Conservation (phyloP, 225 moss, liverwort and hornwort genomes). For the Takakia lepidozioides region DNA sequence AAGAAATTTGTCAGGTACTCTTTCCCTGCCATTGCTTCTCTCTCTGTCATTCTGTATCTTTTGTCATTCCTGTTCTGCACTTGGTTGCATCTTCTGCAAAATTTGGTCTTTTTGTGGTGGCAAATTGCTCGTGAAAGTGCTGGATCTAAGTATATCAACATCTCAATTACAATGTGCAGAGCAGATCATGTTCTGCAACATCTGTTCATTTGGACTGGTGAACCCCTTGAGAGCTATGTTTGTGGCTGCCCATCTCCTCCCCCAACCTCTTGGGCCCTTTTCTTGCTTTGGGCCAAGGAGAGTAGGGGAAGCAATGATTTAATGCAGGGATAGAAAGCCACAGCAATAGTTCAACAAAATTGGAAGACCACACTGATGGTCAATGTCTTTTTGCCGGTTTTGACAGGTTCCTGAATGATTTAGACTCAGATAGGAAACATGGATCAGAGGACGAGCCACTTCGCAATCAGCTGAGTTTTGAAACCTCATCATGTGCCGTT, state of each 20-base stretch:
- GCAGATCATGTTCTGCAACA: not conserved
- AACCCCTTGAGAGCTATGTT: too few relatives aligned
- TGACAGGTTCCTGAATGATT: constrained; percentile 30
- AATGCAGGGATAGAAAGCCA: too few relatives aligned
- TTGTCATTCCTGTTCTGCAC: not conserved
- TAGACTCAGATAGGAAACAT: constrained; percentile 15
- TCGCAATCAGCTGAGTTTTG: constrained; percentile 12
- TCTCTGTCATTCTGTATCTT: not conserved
- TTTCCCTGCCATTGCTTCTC: not conserved
- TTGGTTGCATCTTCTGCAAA: not conserved
- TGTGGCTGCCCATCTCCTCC: too few relatives aligned
- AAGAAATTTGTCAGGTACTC: constrained; percentile 40
- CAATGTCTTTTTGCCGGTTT: too few relatives aligned
- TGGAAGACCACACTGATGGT: too few relatives aligned
- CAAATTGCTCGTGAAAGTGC: not conserved
- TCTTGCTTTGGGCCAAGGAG: too few relatives aligned
- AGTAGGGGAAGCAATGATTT: too few relatives aligned
- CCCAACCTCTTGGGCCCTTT: too few relatives aligned
- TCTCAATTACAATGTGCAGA: not conserved
- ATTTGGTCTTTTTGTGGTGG: not conserved
- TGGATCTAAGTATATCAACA: not conserved
- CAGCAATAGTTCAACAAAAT: too few relatives aligned
- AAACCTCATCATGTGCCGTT: constrained; percentile 2
- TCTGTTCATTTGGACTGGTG: not conserved
- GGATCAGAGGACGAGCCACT: constrained; percentile 28